Evolutionary conservation across 306 rosid genomes (phyloP).

Genomic region (Crotalaria pallida): DNA sequence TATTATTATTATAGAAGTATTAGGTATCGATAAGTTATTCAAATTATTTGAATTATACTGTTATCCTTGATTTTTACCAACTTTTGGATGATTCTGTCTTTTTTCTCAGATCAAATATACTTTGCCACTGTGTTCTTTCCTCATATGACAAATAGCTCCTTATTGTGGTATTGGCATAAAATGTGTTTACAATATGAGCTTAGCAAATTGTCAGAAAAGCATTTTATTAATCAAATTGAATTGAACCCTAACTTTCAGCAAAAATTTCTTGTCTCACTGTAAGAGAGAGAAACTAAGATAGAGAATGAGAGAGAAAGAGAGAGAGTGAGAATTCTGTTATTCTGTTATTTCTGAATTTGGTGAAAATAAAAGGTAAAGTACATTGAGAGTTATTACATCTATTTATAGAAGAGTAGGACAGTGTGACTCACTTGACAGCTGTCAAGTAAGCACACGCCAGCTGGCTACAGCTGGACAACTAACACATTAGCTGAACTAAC

Average conservation of each 20-base stretch:
- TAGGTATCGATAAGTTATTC: neutral
- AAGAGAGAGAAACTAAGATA: too few species aligned
- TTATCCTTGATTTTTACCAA: neutral
- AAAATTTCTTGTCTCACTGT: neutral
- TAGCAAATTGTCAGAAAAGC: neutral
- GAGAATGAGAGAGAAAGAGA: too few species aligned
- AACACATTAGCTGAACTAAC: too few species aligned
- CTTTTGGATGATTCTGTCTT: neutral
- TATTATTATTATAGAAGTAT: neutral
- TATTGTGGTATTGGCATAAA: slow-evolving; percentile 1
- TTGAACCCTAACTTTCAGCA: neutral
- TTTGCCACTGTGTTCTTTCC: neutral
- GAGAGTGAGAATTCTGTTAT: too few species aligned
- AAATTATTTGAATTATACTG: neutral
- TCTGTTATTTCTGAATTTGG: too few species aligned
- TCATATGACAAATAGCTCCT: neutral
- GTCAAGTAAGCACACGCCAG: too few species aligned
- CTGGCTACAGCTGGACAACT: too few species aligned
- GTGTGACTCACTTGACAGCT: too few species aligned
- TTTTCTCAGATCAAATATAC: neutral
- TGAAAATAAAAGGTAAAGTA: too few species aligned
- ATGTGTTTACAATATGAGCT: neutral
- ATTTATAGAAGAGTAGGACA: too few species aligned
- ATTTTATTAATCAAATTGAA: neutral
- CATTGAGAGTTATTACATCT: too few species aligned